A percentile compares a stretch with the other conserved stretches of the same genome.
Evolutionary conservation across 1,284 basidiomycete species (phyloP).

Genomic region (Amylostereum chailletii): DNA sequence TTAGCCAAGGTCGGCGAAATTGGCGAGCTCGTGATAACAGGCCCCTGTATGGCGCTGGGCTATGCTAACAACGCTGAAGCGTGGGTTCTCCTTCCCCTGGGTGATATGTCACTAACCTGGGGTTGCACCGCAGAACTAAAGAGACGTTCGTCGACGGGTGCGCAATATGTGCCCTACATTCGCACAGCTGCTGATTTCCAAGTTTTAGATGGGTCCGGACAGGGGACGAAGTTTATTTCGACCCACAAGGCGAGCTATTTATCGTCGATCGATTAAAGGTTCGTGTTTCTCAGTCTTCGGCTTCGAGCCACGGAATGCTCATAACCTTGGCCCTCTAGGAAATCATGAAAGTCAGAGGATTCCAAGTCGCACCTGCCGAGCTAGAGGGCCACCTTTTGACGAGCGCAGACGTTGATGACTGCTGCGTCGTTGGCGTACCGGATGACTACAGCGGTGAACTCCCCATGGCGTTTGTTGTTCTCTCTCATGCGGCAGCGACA

Average conservation of each 20-base stretch:
- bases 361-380: conserved; percentile 43
- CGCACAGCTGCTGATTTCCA: neutral
- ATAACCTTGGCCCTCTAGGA: conserved; percentile 26
- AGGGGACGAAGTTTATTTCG: conserved; percentile 33
- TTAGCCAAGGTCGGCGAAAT: conserved; percentile 28
- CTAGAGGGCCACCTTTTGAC: conserved; percentile 54
- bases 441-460: conserved; percentile 78
- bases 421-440: conserved; percentile 66
- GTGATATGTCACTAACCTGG: too few species aligned
- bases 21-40: conserved; percentile 33
- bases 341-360: conserved; percentile 59
- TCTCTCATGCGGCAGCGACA: conserved; percentile 32
- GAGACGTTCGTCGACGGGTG: conserved; percentile 32
- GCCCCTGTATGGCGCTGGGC: conserved; percentile 32
- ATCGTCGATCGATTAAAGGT: conserved; percentile 39
- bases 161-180: too few species aligned
- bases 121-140: conserved; percentile 20
- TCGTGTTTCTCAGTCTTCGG: neutral
- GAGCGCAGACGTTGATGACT: conserved; percentile 62
- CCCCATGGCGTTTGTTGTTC: conserved; percentile 67
- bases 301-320: neutral
- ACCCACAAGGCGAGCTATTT: conserved; percentile 30
- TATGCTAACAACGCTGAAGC: conserved; percentile 35
- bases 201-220: conserved; percentile 33
- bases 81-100: conserved; percentile 20